phyloP scores from a whole-genome alignment of 176 grass and related monocot genomes.

The Canna indica region DNA sequence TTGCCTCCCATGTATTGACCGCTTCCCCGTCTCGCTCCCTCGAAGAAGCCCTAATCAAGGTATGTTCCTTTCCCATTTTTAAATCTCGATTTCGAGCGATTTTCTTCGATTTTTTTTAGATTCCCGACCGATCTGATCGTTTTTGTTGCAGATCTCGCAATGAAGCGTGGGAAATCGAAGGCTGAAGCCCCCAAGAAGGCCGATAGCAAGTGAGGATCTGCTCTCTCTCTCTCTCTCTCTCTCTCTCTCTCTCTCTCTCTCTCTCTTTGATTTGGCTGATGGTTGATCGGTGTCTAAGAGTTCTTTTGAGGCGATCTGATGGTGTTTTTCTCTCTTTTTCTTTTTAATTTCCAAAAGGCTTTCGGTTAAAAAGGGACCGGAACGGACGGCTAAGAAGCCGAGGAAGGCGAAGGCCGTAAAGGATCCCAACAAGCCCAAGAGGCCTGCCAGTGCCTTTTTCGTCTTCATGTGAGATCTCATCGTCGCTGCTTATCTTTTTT shows the following conservation, averaged over 20 bases:
- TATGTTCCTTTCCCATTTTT: not conserved
- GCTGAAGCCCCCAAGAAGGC: not conserved
- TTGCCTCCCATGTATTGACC: not conserved
- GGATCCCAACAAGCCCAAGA: conserved; percentile 30
- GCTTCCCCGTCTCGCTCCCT: not conserved
- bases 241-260: not conserved
- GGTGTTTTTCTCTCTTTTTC: not conserved
- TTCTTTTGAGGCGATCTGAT: not conserved
- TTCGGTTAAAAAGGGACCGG: conserved; percentile 3
- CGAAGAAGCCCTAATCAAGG: not conserved
- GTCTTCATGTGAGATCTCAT: conserved; percentile 15
- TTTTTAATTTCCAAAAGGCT: not conserved
- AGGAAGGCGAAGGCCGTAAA: conserved; percentile 14
- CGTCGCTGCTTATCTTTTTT: not conserved
- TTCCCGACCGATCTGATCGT: not conserved
- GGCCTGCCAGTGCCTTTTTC: conserved; percentile 24
- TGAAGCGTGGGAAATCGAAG: conserved; percentile 6
- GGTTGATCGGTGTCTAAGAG: not conserved
- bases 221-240: not conserved
- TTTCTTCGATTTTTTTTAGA: not conserved
- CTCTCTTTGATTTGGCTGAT: not conserved
- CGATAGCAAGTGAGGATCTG: conserved; percentile 1
- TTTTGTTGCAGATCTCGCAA: conserved; percentile 1
- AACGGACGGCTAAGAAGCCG: conserved; percentile 7
- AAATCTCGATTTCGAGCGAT: not conserved